Conservation (phyloP, 495 filamentous ascomycete species). For the Xylaria flabelliformis region DNA sequence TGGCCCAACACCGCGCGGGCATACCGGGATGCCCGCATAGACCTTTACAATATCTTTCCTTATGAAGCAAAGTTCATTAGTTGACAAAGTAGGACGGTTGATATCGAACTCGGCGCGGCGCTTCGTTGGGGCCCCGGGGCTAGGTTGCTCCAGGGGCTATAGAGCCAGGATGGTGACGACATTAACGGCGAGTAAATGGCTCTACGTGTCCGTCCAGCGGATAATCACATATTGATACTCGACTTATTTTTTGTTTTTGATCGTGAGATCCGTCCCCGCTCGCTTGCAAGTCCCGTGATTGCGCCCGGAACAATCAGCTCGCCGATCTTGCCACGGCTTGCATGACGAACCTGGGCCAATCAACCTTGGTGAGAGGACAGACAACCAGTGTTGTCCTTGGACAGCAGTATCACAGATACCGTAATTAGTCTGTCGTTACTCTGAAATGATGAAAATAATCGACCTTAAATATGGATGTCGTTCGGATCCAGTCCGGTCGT, state of each 20-base stretch:
- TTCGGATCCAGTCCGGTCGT: slow-evolving; percentile 35
- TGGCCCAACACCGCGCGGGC: slow-evolving; percentile 27
- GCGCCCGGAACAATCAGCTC: slow-evolving; percentile 29
- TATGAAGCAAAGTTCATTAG: neutral
- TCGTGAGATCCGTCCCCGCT: slow-evolving; percentile 42
- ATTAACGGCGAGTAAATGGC: slow-evolving; percentile 40
- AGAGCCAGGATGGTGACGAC: slow-evolving; percentile 31
- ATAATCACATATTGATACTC: slow-evolving; percentile 34
- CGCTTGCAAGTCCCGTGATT: slow-evolving; percentile 37
- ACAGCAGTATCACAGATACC: slow-evolving; percentile 47
- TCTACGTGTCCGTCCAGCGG: slow-evolving; percentile 38
- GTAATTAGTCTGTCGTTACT: slow-evolving; percentile 39
- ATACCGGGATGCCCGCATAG: slow-evolving; percentile 1
- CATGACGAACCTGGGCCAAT: slow-evolving; percentile 32
- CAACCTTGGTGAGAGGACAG: slow-evolving; percentile 43
- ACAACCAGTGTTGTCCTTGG: slow-evolving; percentile 55
- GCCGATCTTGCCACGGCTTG: slow-evolving; percentile 42
- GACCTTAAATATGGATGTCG: slow-evolving; percentile 38
- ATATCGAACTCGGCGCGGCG: slow-evolving; percentile 38
- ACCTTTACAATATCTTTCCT: slow-evolving; percentile 21
- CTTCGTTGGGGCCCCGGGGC: slow-evolving; percentile 31
- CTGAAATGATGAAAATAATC: slow-evolving; percentile 40
- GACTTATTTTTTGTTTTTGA: slow-evolving; percentile 35
- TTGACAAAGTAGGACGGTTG: slow-evolving; percentile 17
- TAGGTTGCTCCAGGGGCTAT: slow-evolving; percentile 25